These are phyloP conservation scores for Claviceps spartinae DNA, from an alignment of 2,329 filamentous ascomycete species.

Conservation along the genomic window DNA sequence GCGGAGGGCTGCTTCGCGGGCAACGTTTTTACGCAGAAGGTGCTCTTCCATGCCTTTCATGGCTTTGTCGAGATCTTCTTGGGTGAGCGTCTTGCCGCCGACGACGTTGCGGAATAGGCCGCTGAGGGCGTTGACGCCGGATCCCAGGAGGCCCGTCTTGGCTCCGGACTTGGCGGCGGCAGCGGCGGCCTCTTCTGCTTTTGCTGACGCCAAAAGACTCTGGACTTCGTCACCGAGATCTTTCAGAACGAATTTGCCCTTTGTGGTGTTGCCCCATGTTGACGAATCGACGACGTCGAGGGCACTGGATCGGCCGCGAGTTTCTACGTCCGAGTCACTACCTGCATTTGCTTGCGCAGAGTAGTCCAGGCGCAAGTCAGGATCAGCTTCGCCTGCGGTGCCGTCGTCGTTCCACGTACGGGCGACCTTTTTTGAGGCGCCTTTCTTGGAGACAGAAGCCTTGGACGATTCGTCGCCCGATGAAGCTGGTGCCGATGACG, in stretches of 20 bases:
- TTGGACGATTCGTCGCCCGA: constrained; percentile 70
- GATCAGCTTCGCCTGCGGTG: constrained; percentile 66
- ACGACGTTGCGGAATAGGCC: constrained; percentile 90
- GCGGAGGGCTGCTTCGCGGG: constrained; percentile 81
- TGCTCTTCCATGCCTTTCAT: constrained; percentile 96
- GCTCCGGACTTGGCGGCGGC: constrained; percentile 31
- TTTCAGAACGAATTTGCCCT: constrained; percentile 87
- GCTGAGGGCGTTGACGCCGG: constrained; percentile 68
- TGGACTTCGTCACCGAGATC: constrained; percentile 91
- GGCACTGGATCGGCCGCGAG: constrained; percentile 36
- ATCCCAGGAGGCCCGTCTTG: constrained; percentile 56
- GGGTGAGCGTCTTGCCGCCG: constrained; percentile 82
- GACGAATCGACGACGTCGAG: constrained; percentile 65
- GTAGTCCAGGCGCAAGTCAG: constrained; percentile 69
- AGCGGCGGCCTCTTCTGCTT: constrained; percentile 42
- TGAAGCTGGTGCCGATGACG: constrained; percentile 47
- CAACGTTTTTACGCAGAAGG: constrained; percentile 88
- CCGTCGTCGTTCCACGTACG: constrained; percentile 90
- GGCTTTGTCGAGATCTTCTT: constrained; percentile 78
- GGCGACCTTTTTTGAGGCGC: constrained; percentile 57
- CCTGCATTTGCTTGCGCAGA: constrained; percentile 49
- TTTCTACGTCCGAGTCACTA: constrained; percentile 38
- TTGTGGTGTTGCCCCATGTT: constrained; percentile 74
- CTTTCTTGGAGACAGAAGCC: constrained; percentile 28
- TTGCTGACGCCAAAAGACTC: constrained; percentile 71